Base-by-base conservation (phyloP, 2,329 filamentous ascomycete species). In the Alternaria sp. region DNA sequence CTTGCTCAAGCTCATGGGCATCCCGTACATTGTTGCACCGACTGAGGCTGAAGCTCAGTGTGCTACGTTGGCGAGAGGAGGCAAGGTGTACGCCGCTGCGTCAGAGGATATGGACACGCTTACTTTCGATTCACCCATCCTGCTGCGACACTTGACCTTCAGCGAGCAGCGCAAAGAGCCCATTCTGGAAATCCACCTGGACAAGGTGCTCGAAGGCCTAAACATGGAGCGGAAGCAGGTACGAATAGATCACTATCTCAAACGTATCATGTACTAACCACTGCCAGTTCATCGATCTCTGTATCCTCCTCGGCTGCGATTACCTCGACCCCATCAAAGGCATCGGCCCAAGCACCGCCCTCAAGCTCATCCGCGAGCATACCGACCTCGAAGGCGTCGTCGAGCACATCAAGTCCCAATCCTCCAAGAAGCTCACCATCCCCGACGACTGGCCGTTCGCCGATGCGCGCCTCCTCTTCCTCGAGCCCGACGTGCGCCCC, bases 21-120 rank as follows among this genome's bases (percentile, higher is more conserved):
- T 99, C 37, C 96, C 96, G 1, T 98, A 91, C 80, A 95, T 99
- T 67, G 88, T 97, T 75, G 96, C 96, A 0, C 96, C 96, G 0
- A 99, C 96, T 0, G 96, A 99, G 81, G 96, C 96, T 5, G 96
- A 99, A 83, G 96, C 96, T 2, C 96, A 99, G 79, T 99, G 96
- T 79, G 96, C 96, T 4, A 91, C 90, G 44, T 85, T 99, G 65
- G 96, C 96, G 1, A 87, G 91, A 65, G 94, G 92, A 6, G 95
- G 94, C 41, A 98, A 98, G 82, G 96, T 99, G 55, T 99, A 96
- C 79, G 96, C 94, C 4, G 96, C 96, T 20, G 96, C 96, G 3
- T 97, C 92, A 68, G 96, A 99, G 82, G 96, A 99, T 82, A 99
- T 99, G 96, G 96, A 99, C 78, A 99, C 96, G 0, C 84, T 99